Conservation (phyloP, 257 asterid genomes). For the Ophiorrhiza pumila region DNA sequence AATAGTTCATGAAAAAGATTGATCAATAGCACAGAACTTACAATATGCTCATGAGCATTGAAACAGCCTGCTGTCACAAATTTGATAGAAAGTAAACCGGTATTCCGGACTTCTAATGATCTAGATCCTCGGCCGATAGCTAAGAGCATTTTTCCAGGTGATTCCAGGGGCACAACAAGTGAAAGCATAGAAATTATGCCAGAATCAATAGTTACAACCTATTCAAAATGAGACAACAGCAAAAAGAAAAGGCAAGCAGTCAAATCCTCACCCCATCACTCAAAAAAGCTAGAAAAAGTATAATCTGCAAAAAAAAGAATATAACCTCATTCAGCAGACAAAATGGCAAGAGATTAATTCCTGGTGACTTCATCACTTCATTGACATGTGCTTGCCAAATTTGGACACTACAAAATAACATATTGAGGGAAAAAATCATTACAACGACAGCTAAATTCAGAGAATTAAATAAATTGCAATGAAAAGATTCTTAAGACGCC, state of each 20-base stretch:
- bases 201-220: slow-evolving; percentile 48
- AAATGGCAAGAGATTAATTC: slow-evolving; percentile 42
- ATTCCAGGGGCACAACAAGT: slow-evolving; percentile 38
- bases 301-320: slow-evolving; percentile 11
- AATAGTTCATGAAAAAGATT: slow-evolving; percentile 11
- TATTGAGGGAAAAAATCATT: slow-evolving; percentile 4
- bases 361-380: slow-evolving; percentile 56
- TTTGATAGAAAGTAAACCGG: slow-evolving; percentile 36
- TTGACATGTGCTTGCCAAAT: slow-evolving; percentile 62
- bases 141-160: slow-evolving; percentile 44
- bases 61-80: slow-evolving; percentile 48
- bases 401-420: slow-evolving; percentile 56
- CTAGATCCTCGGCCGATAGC: slow-evolving; percentile 92
- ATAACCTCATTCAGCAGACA: slow-evolving; percentile 67
- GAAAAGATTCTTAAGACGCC: neutral
- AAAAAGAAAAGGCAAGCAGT: slow-evolving; percentile 1
- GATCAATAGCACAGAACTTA: slow-evolving; percentile 36
- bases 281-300: neutral
- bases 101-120: slow-evolving; percentile 60
- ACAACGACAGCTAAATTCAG: neutral
- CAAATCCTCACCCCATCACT: neutral
- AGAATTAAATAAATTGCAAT: neutral
- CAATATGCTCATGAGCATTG: slow-evolving; percentile 67
- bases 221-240: slow-evolving; percentile 15
- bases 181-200: slow-evolving; percentile 56